Conservation (phyloP, 2,329 filamentous ascomycete species). For the Neonectria neomacrospora region DNA sequence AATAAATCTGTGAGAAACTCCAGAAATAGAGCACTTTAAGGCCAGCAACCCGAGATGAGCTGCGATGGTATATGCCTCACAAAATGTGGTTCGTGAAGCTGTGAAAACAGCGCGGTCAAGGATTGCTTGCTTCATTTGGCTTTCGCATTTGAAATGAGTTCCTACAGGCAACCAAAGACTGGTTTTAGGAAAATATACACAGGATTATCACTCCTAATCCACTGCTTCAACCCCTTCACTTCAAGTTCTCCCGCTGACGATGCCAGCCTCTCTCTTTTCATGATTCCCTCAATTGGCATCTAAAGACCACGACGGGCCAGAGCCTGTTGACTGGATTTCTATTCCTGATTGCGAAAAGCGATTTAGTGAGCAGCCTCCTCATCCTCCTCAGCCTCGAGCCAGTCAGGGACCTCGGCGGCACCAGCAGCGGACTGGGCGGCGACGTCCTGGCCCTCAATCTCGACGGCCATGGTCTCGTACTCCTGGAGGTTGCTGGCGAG, state of each 20-base stretch:
- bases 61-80: conserved; percentile 16
- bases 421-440: conserved; percentile 67
- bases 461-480: conserved; percentile 93
- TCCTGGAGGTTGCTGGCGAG: conserved; percentile 91
- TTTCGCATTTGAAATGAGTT: conserved; percentile 48
- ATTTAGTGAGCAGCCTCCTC: conserved; percentile 64
- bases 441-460: conserved; percentile 88
- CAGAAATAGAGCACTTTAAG: not conserved
- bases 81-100: not conserved
- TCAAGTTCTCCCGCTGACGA: conserved; percentile 25
- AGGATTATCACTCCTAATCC: conserved; percentile 46
- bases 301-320: conserved; percentile 23
- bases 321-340: conserved; percentile 22
- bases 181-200: conserved; percentile 53
- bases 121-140: conserved; percentile 42
- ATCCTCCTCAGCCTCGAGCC: conserved; percentile 85
- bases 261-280: conserved; percentile 34
- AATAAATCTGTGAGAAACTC: not conserved
- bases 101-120: not conserved
- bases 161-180: conserved; percentile 48
- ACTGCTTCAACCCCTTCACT: conserved; percentile 34
- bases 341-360: conserved; percentile 17
- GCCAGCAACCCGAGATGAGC: not conserved
- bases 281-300: conserved; percentile 27
- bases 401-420: conserved; percentile 71